Conservation (phyloP, 2,329 filamentous ascomycete species). For the Sphaerulina populicola region DNA sequence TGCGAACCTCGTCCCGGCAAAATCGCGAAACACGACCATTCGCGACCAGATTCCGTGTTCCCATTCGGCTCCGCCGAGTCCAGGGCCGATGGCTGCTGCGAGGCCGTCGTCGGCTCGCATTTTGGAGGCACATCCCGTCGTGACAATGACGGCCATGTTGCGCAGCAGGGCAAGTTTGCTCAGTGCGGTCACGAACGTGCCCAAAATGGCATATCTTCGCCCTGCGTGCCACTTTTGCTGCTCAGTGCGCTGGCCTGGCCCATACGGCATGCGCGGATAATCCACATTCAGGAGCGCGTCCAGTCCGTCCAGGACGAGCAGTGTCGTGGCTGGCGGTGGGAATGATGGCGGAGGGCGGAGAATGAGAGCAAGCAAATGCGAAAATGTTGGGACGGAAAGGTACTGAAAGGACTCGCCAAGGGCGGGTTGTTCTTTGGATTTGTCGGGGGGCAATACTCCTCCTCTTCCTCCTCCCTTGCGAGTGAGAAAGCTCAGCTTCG, state of each 20-base stretch:
- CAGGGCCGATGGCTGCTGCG: conserved; percentile 63
- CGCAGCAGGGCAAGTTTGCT: conserved; percentile 66
- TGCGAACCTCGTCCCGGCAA: conserved; percentile 37
- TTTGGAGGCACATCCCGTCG: conserved; percentile 75
- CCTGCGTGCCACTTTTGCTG: conserved; percentile 42
- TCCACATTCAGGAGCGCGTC: conserved; percentile 69
- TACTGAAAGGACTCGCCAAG: conserved; percentile 48
- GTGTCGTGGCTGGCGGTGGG: conserved; percentile 53
- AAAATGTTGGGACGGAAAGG: conserved; percentile 50
- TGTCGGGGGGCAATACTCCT: not conserved
- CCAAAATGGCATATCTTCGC: conserved; percentile 54
- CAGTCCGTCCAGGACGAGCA: conserved; percentile 71
- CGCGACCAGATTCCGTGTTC: conserved; percentile 67
- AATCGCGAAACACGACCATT: conserved; percentile 72
- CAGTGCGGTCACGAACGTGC: conserved; percentile 51
- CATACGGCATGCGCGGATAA: conserved; percentile 51
- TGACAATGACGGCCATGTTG: conserved; percentile 63
- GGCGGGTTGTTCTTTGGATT: not conserved
- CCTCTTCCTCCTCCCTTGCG: no score
- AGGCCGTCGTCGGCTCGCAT: conserved; percentile 48
- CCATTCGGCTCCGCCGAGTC: conserved; percentile 69
- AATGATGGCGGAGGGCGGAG: conserved; percentile 57
- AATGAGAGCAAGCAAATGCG: conserved; percentile 64
- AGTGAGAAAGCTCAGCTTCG: conserved; percentile 3
- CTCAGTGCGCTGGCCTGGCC: conserved; percentile 37